phyloP scores from a whole-genome alignment of 108 stramenopile species.

The Mediolabrus comicus region DNA sequence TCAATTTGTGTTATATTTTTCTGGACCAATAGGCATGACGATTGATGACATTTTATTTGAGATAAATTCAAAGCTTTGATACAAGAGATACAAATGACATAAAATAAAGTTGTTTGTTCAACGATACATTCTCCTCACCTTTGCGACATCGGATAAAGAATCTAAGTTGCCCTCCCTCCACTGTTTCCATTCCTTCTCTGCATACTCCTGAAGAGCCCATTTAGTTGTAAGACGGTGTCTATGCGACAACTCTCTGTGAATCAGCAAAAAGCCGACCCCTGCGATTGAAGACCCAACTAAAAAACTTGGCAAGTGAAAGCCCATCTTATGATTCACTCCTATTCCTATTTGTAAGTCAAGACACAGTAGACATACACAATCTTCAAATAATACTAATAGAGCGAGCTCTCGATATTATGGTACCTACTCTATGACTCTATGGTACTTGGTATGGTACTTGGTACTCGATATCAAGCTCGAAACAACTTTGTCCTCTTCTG shows the following conservation, averaged over 20 bases:
- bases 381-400: too few relatives aligned
- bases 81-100: neutral
- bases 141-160: conserved; percentile 26
- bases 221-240: conserved; percentile 53
- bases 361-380: too few relatives aligned
- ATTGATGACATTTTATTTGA: neutral
- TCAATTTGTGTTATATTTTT: neutral
- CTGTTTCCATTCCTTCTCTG: conserved; percentile 41
- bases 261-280: conserved; percentile 53
- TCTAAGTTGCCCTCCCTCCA: conserved; percentile 18
- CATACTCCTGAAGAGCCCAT: conserved; percentile 59
- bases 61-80: neutral
- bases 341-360: neutral
- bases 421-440: too few relatives aligned
- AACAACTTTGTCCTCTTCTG: too few relatives aligned
- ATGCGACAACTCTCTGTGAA: conserved; percentile 66
- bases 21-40: neutral
- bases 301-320: conserved; percentile 61
- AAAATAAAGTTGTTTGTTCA: too few relatives aligned
- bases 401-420: too few relatives aligned
- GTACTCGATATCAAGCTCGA: too few relatives aligned
- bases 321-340: conserved; percentile 25
- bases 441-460: too few relatives aligned
- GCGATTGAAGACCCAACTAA: conserved; percentile 60
- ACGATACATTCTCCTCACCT: conserved; percentile 18